Conservation (phyloP, 164 flowering plant species). For the Warburgia ugandensis region DNA sequence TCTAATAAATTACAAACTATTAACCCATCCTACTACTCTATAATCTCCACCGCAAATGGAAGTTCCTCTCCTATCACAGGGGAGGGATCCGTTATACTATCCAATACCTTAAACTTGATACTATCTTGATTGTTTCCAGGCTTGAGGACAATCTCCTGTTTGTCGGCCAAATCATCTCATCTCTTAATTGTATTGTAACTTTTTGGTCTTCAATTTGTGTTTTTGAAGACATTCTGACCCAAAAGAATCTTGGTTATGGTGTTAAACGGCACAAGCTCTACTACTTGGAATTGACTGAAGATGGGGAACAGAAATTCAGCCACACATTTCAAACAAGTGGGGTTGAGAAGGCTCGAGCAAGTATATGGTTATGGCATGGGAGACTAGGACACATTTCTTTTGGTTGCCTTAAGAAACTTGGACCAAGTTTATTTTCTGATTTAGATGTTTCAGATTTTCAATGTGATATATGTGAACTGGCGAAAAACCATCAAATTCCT, state of each 20-base stretch:
- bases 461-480: background rate
- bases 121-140: background rate
- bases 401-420: background rate
- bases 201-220: conserved; percentile 1
- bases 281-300: background rate
- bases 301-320: background rate
- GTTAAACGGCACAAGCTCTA: background rate
- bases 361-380: background rate
- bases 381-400: background rate
- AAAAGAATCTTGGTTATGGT: conserved; percentile 1
- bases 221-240: background rate
- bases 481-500: too few species aligned
- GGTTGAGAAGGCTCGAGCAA: background rate
- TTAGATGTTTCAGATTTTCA: background rate
- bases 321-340: background rate
- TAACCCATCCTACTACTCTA: background rate
- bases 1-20: background rate
- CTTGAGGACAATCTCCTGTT: background rate
- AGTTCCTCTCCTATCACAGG: background rate
- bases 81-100: background rate
- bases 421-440: background rate
- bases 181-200: background rate
- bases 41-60: conserved; percentile 5
- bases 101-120: background rate
- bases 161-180: background rate